Base-by-base conservation (phyloP, 768 basidiomycete genomes). In the Kwoniella botswanensis region DNA sequence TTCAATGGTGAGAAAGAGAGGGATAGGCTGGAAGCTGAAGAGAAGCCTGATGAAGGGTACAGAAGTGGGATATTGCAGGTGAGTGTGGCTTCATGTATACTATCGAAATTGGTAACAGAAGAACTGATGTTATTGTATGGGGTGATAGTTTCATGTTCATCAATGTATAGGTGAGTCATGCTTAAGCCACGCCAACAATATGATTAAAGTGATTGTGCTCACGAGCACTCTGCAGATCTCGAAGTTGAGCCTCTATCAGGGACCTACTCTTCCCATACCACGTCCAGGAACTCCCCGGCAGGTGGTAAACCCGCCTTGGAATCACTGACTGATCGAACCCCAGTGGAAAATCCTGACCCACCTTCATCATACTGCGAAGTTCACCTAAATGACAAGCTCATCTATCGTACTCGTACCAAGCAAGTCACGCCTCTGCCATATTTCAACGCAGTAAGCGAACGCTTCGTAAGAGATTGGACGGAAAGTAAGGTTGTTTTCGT, bases 401-500 rank as follows among this genome's bases (percentile, higher is more conserved):
- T 82, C 3, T 84, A 79, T 50, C 72, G 82, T 3, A 82, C 83
- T 2, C 43, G 84, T 41, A 82, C 84, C 12, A 84, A 84, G 64
- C 78, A 82, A 65, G 74, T 82, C 55, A 79, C 80, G 0, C 78
- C 80, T 1, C 22, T 78, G 7, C 84, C 84, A 1, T 84, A 83
- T 67, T 80, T 79, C 70, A 84, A 84, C 54, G 84, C 84, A 1
- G 71, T 78, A 3, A 74, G 76, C 35, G 84, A 84, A 65, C 53
- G 84, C 58, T 84, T 84, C 66, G 72, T 84, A 22, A 56, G 80
- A 29, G 83, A 84, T 73, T 84, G 81, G 81, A 79, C 73, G 21
- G 71, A 72, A 58, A 80, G 80, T 11, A 76, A 75, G 22, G 58
- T 84, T 55, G 70, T 74, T 0, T 74, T 84, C 62, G 84, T 84